These are phyloP conservation scores for Solanum virginianum DNA, from an alignment of 257 asterid genomes.

Conservation along the genomic window DNA sequence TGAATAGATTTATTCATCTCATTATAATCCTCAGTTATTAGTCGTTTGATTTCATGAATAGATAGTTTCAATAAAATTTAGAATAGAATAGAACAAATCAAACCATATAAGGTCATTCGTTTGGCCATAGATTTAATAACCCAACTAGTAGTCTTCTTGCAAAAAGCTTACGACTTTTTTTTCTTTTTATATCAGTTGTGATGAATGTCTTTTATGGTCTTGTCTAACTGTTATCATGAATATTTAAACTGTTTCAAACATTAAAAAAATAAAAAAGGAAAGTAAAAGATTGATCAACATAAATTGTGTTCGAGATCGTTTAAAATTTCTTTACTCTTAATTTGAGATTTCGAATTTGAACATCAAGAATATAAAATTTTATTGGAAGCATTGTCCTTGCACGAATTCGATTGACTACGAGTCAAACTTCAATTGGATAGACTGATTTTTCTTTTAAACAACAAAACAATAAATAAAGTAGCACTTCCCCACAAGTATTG, in stretches of 20 bases:
- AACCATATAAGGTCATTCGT: not conserved
- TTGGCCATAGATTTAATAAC: not conserved
- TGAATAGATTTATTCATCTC: not conserved
- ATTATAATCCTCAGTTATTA: not conserved
- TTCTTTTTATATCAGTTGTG: no score
- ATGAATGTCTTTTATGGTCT: not conserved
- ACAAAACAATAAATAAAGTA: no score
- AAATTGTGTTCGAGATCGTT: not conserved
- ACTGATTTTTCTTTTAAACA: no score
- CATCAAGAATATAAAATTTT: no score
- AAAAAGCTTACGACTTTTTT: no score
- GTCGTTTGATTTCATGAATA: not conserved
- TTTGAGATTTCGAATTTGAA: not conserved
- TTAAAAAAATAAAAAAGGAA: not conserved
- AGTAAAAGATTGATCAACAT: not conserved
- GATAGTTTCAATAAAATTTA: not conserved
- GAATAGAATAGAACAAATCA: no score
- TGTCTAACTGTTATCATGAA: not conserved
- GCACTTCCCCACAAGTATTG: not conserved
- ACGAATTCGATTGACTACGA: not conserved
- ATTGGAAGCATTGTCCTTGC: no score
- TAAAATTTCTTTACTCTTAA: not conserved
- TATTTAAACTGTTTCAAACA: not conserved
- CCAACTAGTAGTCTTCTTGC: not conserved
- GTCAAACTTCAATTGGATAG: not conserved